Base-by-base conservation (phyloP, 2,329 filamentous ascomycete species). In the Xylariomycetidae sp. region DNA sequence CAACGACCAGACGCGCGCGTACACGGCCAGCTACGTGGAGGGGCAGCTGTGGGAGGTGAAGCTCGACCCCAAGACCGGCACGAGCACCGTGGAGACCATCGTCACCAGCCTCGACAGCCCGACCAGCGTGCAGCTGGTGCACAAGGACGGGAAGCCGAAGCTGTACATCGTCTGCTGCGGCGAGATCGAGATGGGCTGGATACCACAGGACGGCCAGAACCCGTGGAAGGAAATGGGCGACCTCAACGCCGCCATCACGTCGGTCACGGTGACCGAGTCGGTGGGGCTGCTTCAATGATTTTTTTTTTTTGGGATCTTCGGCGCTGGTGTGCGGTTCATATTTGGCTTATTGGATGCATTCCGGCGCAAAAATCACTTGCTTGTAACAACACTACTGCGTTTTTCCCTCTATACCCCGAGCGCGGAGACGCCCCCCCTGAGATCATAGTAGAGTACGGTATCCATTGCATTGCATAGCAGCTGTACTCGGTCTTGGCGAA, bases 131-230 rank as follows among this genome's bases (percentile, higher is more conserved):
- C 47, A 54, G 32, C 29, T 56, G 10, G 33, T 34, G 7, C 35
- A 42, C 19, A 23, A 35, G 13, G 35, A 46, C 22, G 36, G 25
- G 9, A 42, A 46, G 34, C 39, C 39, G n/a, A 52, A 46, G 33
- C 26, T 57, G 13, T 53, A 47, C 17, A 38, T 56, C 10, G 44
- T 54, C 4, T 57, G 54, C 37, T 52, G 46, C 30, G 54, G 54
- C 13, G 44, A 52, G 35, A 52, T 55, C 30, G 46, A 56, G 26
- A 46, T 56, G 54, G 45, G 55, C 39, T 53, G 48, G 48, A 37
- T 41, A 20, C 30, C 42, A 16, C 42, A 50, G 34, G 49, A 50
- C 25, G 41, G 39, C 31, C 36, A 44, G 34, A 40, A 40, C 13
- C 44, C 47, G 7, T 53, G 50, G 50, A 43, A 36, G 25, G 52